Conservation (phyloP, 169 alveolate species). For the Plasmodium yoelii region DNA sequence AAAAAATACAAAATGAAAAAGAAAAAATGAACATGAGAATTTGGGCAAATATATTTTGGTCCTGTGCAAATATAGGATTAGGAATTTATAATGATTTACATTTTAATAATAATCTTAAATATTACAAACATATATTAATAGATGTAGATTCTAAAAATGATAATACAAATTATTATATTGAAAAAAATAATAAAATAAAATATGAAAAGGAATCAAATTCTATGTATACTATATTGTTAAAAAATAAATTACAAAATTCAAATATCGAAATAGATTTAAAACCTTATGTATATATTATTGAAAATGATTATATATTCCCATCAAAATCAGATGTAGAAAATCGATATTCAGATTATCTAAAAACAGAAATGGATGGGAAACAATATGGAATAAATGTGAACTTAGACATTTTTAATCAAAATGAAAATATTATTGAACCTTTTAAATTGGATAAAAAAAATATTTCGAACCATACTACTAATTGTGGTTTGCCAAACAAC, state of each 20-base stretch:
- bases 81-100: conserved; percentile 34
- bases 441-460: no score
- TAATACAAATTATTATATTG: neutral
- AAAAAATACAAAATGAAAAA: conserved; percentile 40
- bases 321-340: neutral
- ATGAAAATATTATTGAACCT: neutral
- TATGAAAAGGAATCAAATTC: neutral
- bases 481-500: no score
- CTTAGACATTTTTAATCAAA: conserved; percentile 22
- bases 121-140: neutral
- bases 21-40: conserved; percentile 56
- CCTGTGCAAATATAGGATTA: conserved; percentile 66
- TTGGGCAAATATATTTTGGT: conserved; percentile 67
- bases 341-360: neutral
- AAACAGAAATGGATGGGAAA: neutral
- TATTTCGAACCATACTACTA: no score
- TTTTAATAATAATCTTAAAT: conserved; percentile 13
- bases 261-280: neutral
- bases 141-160: neutral
- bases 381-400: conserved; percentile 14
- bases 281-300: conserved; percentile 50
- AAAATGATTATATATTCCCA: conserved; percentile 36
- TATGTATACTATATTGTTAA: neutral
- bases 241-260: neutral
- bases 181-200: neutral